phyloP scores from a whole-genome alignment of 257 asterid species.

The Rauvolfia tetraphylla region DNA sequence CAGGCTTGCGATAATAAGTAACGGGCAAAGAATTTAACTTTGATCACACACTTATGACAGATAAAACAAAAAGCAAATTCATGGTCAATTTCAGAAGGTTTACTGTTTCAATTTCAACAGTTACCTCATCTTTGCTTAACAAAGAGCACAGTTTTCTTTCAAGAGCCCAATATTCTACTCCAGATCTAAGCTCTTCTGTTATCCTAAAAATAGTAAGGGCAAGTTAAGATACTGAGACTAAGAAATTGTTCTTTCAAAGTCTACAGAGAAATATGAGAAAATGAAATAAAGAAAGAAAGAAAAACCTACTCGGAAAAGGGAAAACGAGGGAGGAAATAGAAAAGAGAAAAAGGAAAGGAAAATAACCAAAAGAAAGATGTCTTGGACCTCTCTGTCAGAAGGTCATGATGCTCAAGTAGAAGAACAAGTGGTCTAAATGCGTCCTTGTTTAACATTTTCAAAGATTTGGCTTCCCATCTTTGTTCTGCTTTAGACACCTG shows the following conservation, averaged over 20 bases:
- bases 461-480: constrained; percentile 24
- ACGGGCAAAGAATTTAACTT: neutral
- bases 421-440: constrained; percentile 69
- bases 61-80: neutral
- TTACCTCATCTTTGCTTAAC: constrained; percentile 54
- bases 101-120: neutral
- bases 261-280: neutral
- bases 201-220: constrained; percentile 40
- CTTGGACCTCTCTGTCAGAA: constrained; percentile 66
- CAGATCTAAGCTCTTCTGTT: constrained; percentile 60
- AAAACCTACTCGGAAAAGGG: neutral
- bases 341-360: too few relatives aligned
- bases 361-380: neutral
- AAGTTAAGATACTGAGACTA: constrained; percentile 3
- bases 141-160: constrained; percentile 81
- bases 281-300: neutral
- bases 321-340: neutral
- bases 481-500: constrained; percentile 39
- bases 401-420: constrained; percentile 51
- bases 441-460: constrained; percentile 36
- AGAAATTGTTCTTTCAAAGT: neutral
- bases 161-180: constrained; percentile 85
- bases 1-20: neutral
- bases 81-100: neutral
- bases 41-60: neutral